These are phyloP conservation scores for Phellopilus nigrolimitatus DNA, from an alignment of 1,284 basidiomycete genomes.

Conservation along the genomic window DNA sequence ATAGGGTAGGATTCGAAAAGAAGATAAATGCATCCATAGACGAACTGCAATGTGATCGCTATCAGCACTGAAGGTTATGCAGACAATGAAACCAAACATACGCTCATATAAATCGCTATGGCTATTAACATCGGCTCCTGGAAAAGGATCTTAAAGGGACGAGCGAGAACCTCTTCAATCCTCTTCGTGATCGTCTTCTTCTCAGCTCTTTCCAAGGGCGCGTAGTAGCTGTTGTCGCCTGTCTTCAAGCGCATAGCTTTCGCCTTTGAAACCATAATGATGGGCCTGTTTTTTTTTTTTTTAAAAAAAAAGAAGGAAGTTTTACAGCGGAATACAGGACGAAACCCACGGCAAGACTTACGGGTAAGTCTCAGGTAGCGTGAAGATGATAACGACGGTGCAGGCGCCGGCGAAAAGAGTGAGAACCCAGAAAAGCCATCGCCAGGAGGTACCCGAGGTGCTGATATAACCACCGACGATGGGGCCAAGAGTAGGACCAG, in stretches of 20 bases:
- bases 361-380: conserved; percentile 43
- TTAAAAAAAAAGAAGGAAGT: conserved; percentile 20
- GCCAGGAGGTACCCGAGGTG: conserved; percentile 38
- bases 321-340: background rate
- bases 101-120: conserved; percentile 43
- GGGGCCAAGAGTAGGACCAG: conserved; percentile 39
- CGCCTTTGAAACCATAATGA: conserved; percentile 41
- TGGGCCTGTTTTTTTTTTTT: too few relatives aligned
- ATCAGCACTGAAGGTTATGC: background rate
- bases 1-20: conserved; percentile 52
- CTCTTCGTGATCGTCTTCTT: conserved; percentile 30
- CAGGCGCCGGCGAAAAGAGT: conserved; percentile 43
- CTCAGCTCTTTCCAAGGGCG: conserved; percentile 32
- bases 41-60: conserved; percentile 28
- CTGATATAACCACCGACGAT: conserved; percentile 46
- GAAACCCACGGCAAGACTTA: conserved; percentile 34
- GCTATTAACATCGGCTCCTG: conserved; percentile 44
- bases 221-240: conserved; percentile 52
- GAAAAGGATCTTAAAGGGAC: conserved; percentile 39
- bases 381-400: conserved; percentile 36
- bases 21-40: conserved; percentile 43
- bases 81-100: conserved; percentile 23
- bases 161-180: conserved; percentile 31
- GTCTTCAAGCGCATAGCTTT: conserved; percentile 37
- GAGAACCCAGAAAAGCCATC: conserved; percentile 47